phyloP scores from a whole-genome alignment of 2,329 filamentous ascomycete species.

The Diatrype stigma region DNA sequence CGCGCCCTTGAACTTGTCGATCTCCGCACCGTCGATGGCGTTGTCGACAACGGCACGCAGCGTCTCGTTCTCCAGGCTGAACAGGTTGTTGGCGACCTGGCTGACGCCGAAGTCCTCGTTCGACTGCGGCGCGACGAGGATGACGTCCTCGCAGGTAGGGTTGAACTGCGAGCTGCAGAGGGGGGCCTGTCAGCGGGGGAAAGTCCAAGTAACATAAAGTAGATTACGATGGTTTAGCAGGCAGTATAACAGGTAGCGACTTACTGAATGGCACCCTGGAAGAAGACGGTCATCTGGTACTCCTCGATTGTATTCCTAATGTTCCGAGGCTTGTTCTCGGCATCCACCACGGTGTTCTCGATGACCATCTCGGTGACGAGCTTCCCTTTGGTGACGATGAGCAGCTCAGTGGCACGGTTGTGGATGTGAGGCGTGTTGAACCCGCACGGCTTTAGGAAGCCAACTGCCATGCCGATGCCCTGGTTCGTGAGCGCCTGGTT shows the following conservation, averaged over 20 bases:
- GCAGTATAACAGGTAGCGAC: not conserved
- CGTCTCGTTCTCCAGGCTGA: constrained; percentile 33
- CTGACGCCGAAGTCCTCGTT: constrained; percentile 13
- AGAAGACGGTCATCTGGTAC: constrained; percentile 51
- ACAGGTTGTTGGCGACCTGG: constrained; percentile 17
- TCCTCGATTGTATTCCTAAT: constrained; percentile 32
- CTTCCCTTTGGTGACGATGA: constrained; percentile 45
- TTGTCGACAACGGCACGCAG: constrained; percentile 28
- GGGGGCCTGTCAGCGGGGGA: not conserved
- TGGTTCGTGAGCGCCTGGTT: constrained; percentile 44
- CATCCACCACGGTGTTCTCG: constrained; percentile 45
- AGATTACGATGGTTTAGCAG: no score
- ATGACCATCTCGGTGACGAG: constrained; percentile 49
- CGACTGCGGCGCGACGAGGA: constrained; percentile 37
- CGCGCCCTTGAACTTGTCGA: constrained; percentile 37
- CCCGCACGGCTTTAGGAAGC: constrained; percentile 47
- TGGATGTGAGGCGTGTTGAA: constrained; percentile 56
- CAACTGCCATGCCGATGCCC: constrained; percentile 46
- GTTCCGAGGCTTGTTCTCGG: constrained; percentile 32
- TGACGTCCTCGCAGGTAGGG: constrained; percentile 45
- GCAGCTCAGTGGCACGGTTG: constrained; percentile 49
- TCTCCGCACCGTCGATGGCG: constrained; percentile 11
- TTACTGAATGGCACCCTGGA: constrained; percentile 46
- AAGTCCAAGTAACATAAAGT: constrained; percentile 36
- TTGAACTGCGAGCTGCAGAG: constrained; percentile 40